Base-by-base conservation (phyloP, 1,284 basidiomycete genomes). In the Cutaneotrichosporon cavernicola region DNA sequence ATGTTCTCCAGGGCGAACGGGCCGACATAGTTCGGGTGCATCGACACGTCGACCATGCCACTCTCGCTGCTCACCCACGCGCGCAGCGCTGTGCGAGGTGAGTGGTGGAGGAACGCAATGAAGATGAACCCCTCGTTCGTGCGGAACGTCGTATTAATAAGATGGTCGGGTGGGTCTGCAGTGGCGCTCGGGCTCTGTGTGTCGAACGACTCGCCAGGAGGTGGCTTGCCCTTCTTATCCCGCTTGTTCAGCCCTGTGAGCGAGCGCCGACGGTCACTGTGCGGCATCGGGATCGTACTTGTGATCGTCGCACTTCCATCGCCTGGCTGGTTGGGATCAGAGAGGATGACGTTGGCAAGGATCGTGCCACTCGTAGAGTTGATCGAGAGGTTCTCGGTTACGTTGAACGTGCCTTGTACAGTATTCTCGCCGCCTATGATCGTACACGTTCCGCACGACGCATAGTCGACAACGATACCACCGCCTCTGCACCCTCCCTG, bases 1-100 rank as follows among this genome's bases (percentile, higher is more conserved):
- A 69, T 46, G 51, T 73, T 74, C 51, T 68, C 68, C 31, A 76
- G 62, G 2, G 75, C 70, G 52, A 78, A 80, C 5, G 76, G 72
- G 2, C 80, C 80, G 49, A 80, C 69, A 58, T 71, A 81, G 53
- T 76, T 76, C 5, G 79, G 77, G 65, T 78, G 72, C 61, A 80
- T 64, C 1, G 69, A 53, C 7, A 79, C 64, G 49, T 69, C 66
- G 56, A 77, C 73, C 53, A 74, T 72, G 40, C 79, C 79, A 30
- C 70, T 70, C 21, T 70, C 66, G 8, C 75, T 75, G 5, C 62
- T 61, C 16, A 75, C 66, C 6, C 70, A 64, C 11, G 74, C 64
- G 21, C 70, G 68, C 4, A 81, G 64, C 1, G 74, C 69, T 14
- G 73, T 69, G 0, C 59, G 63, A 0, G 76, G 69, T 1, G 77